Conservation (phyloP, 768 basidiomycete genomes). For the Cystofilobasidium bisporidii region DNA sequence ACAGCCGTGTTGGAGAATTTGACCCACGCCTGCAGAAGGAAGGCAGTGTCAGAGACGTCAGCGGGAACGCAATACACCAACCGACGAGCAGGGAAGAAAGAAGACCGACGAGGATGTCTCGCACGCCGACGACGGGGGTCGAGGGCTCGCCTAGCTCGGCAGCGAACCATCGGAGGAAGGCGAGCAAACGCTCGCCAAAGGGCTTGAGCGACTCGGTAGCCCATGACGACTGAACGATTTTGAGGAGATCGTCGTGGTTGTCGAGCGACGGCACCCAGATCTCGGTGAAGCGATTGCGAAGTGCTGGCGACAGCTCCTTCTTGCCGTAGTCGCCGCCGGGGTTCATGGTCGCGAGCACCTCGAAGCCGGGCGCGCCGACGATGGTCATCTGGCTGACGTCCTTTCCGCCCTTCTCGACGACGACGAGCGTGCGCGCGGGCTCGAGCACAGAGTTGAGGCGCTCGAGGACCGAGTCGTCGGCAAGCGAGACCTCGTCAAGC, state of each 20-base stretch:
- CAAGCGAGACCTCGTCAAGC: constrained; percentile 92
- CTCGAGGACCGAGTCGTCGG: constrained; percentile 95
- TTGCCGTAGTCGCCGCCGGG: constrained; percentile 98
- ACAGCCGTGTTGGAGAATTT: constrained; percentile 65
- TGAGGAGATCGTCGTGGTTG: constrained; percentile 58
- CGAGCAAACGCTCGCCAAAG: constrained; percentile 58
- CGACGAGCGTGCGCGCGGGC: constrained; percentile 70
- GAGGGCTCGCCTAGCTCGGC: constrained; percentile 49
- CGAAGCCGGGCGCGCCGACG: constrained; percentile 59
- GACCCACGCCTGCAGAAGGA: constrained; percentile 67
- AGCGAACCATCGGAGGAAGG: constrained; percentile 74
- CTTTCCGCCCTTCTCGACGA: constrained; percentile 83
- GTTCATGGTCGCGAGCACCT: constrained; percentile 96
- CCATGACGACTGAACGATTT: constrained; percentile 71
- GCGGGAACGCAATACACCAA: too few relatives aligned
- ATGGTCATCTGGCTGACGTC: constrained; percentile 60
- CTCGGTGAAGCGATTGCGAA: constrained; percentile 96
- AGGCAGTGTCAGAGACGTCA: constrained; percentile 18
- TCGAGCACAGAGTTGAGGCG: constrained; percentile 96
- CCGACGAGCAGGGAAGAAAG: neutral
- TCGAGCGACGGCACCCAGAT: constrained; percentile 92
- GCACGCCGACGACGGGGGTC: constrained; percentile 57
- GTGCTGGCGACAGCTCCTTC: constrained; percentile 92
- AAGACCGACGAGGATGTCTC: constrained; percentile 71
- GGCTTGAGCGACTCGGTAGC: constrained; percentile 46